These are phyloP conservation scores for Backusella sp. DNA, from an alignment of 192 early-diverging fungal species.

Conservation along the genomic window DNA sequence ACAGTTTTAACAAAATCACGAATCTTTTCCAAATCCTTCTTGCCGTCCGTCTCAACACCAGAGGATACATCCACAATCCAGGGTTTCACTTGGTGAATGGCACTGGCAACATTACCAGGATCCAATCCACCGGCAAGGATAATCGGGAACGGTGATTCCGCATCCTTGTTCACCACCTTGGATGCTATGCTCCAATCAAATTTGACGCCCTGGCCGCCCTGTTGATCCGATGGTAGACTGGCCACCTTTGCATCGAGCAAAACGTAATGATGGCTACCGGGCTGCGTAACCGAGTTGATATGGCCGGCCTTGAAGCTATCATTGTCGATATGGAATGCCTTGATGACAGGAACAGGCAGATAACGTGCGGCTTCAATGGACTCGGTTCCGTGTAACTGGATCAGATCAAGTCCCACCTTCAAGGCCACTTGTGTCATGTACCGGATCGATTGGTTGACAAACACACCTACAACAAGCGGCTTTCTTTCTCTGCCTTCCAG, in stretches of 20 bases:
- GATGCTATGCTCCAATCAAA: slow-evolving; percentile 89
- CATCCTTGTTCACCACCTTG: slow-evolving; percentile 33
- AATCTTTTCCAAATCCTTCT: slow-evolving; percentile 80
- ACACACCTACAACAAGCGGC: slow-evolving; percentile 92
- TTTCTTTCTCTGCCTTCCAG: slow-evolving; percentile 41
- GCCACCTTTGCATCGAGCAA: slow-evolving; percentile 66
- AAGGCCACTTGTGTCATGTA: slow-evolving; percentile 67
- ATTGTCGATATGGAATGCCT: slow-evolving; percentile 80
- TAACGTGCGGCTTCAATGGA: slow-evolving; percentile 57
- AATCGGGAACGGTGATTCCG: slow-evolving; percentile 55
- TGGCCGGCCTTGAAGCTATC: slow-evolving; percentile 41
- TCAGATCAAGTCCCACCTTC: slow-evolving; percentile 76
- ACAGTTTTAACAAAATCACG: slow-evolving; percentile 64
- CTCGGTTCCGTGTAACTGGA: slow-evolving; percentile 94
- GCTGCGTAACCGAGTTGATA: slow-evolving; percentile 44
- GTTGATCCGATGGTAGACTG: slow-evolving; percentile 42
- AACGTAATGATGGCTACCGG: slow-evolving; percentile 51
- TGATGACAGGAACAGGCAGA: slow-evolving; percentile 82
- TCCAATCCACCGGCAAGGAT: slow-evolving; percentile 88
- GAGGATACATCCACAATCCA: slow-evolving; percentile 92
- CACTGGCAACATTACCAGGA: slow-evolving; percentile 76
- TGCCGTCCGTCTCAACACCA: slow-evolving; percentile 81
- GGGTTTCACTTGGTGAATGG: slow-evolving; percentile 64
- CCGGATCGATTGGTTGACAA: slow-evolving; percentile 78
- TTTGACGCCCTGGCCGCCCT: slow-evolving; percentile 73